Base-by-base conservation (phyloP, 2,329 filamentous ascomycete species). In the Domatiomyces globalis region DNA sequence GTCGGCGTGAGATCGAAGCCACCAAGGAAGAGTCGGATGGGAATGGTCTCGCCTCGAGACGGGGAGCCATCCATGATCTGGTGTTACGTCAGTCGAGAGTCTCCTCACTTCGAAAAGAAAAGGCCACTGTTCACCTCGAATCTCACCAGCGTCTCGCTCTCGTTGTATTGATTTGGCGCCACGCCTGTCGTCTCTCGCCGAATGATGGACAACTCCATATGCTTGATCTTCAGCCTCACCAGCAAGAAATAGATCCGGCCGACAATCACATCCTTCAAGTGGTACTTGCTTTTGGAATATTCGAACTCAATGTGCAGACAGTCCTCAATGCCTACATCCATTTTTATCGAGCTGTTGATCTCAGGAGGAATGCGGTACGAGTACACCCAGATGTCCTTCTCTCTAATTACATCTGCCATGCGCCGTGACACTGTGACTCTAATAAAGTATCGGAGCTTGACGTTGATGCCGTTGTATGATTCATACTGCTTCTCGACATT, bases 401-500 rank as follows among this genome's bases (percentile, higher is more conserved):
- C 94, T 62, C 94, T 85, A 63, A 96, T 87, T 52, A 98, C 90
- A 66, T 98, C 92, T 62, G 88, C 87, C 88, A 98, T 96, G 67
- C 92, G 82, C 63, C 92, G 81, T 49, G 88, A 94, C 46, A 98
- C 92, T 36, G 92, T 98, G 61, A 96, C 92, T 61, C 89, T 85
- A 52, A 96, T 83, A 71, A 96, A 96, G 79, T 98, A 98, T 61
- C 92, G 88, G 67, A 98, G 79, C 75, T 95, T 94, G 64, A 98
- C 92, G 67, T 98, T 98, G 80, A 98, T 98, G 65, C 92, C 92
- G 67, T 95, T 94, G 77, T 98, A 98, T 59, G 89, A 95, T 72
- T 98, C 94, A 77, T 98, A 98, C 70, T 94, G 89, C 76, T 98
- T 98, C 78, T 98, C 92, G 63, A 98, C 88, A 69, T 96, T 98